A percentile compares a stretch with the other conserved stretches of the same genome.
phyloP scores from a whole-genome alignment of 2,329 filamentous ascomycete species.

The Aspergillus jensenii region DNA sequence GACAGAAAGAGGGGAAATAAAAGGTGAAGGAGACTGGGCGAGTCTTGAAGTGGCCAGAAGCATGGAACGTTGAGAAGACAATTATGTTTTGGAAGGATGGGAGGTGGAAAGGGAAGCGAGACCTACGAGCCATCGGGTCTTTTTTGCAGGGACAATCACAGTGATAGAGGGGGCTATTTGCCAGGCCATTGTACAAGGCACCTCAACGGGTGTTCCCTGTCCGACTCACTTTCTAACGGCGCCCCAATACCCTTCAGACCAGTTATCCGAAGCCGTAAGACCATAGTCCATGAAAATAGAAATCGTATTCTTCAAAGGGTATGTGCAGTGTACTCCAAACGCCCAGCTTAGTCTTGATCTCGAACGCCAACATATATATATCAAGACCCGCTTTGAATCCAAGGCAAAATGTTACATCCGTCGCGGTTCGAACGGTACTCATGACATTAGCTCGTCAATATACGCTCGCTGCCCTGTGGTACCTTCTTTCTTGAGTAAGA shows the following conservation, averaged over 20 bases:
- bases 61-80: neutral
- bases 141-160: neutral
- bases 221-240: too few species aligned
- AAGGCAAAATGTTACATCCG: constrained; percentile 2
- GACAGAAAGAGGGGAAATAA: neutral
- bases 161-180: neutral
- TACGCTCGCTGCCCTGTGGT: constrained; percentile 62
- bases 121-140: neutral
- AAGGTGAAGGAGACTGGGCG: neutral
- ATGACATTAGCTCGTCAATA: constrained; percentile 47
- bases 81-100: neutral
- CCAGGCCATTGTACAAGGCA: neutral
- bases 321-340: constrained; percentile 15
- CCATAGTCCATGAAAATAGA: neutral
- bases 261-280: neutral
- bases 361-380: constrained; percentile 8
- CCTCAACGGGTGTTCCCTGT: neutral
- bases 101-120: too few species aligned
- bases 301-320: constrained; percentile 6
- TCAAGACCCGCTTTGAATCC: neutral
- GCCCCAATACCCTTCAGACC: too few species aligned
- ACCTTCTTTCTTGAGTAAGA: constrained; percentile 66
- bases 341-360: constrained; percentile 4
- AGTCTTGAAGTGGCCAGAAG: neutral
- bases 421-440: constrained; percentile 1